A percentile compares a stretch with the other conserved stretches of the same genome.
Conservation (phyloP, 257 asterid genomes). For the Penstemon barbatus region DNA sequence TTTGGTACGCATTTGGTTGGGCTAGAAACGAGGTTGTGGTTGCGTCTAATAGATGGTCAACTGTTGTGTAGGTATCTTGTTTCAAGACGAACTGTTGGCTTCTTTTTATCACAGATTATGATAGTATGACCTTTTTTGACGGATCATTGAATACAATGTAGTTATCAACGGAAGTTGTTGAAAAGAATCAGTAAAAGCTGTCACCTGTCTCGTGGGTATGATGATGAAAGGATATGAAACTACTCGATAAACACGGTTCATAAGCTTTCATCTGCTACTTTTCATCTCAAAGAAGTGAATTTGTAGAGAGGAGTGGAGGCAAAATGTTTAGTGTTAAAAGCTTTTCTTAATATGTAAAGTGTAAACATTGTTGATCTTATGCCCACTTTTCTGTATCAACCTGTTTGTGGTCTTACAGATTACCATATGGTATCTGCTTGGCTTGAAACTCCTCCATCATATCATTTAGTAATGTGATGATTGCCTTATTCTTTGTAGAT, state of each 20-base stretch:
- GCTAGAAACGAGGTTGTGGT: neutral
- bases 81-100: too few species aligned
- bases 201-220: neutral
- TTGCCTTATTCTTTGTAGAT: constrained; percentile 10
- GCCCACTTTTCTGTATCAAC: neutral
- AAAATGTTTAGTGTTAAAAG: neutral
- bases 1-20: neutral
- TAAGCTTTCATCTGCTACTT: neutral
- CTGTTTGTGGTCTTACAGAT: neutral
- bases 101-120: too few species aligned
- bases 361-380: neutral
- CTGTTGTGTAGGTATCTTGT: neutral
- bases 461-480: neutral
- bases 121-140: too few species aligned
- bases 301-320: neutral
- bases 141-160: too few species aligned
- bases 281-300: neutral
- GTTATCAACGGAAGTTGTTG: too few species aligned
- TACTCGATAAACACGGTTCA: neutral
- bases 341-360: neutral
- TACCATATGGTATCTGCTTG: neutral
- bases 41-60: neutral
- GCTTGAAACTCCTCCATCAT: constrained; percentile 3
- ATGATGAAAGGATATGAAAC: neutral
- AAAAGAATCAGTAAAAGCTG: too few species aligned